A percentile compares a stretch with the other conserved stretches of the same genome.
Evolutionary conservation across 805 yeast genomes (phyloP).

Genomic region (Zygosaccharomyces rouxii): DNA sequence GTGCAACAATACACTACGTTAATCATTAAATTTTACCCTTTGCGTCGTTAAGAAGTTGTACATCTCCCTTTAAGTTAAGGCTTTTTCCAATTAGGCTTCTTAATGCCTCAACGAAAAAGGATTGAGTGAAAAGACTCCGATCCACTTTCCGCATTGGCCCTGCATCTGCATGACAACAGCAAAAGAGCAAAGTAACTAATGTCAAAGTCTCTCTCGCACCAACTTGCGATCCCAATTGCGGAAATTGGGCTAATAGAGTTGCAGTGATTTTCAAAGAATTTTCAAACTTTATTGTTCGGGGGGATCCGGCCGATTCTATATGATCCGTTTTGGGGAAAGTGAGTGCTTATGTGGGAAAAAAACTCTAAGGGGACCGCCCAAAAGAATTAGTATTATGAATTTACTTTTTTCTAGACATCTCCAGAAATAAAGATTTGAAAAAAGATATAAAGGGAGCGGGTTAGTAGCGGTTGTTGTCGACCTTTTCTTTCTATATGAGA

Average conservation of each 20-base stretch:
- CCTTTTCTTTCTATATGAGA: no score
- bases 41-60: not conserved
- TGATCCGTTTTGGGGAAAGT: not conserved
- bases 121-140: not conserved
- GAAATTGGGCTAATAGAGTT: not conserved
- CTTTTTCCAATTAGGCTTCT: not conserved
- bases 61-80: not conserved
- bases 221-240: not conserved
- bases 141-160: not conserved
- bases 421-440: not conserved
- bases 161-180: not conserved
- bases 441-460: not conserved
- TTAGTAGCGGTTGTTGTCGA: no score
- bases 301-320: slow-evolving; percentile 7
- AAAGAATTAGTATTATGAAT: not conserved
- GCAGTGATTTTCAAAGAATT: not conserved
- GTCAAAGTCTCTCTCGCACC: not conserved
- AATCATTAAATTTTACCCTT: not conserved
- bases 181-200: slow-evolving; percentile 1
- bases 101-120: not conserved
- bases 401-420: not conserved
- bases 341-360: slow-evolving; percentile 1
- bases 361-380: not conserved
- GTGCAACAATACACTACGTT: not conserved
- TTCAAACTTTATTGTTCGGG: not conserved